These are phyloP conservation scores for Neurospora hispaniola DNA, from an alignment of 495 filamentous ascomycete genomes.

Conservation along the genomic window DNA sequence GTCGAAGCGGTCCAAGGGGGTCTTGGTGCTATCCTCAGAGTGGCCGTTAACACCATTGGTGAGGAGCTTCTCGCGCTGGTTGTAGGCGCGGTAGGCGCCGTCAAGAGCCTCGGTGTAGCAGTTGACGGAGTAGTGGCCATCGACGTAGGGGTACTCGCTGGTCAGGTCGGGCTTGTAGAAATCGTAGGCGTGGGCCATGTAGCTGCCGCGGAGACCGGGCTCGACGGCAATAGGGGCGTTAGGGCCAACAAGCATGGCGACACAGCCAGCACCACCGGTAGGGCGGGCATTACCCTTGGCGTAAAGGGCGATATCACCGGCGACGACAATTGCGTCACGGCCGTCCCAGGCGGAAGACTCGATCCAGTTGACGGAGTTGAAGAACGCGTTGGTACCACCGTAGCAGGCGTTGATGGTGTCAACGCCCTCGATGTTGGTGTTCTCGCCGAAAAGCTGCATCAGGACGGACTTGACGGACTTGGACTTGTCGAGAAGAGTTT, in stretches of 20 bases:
- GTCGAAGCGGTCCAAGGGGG: constrained; percentile 84
- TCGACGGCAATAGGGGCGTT: constrained; percentile 87
- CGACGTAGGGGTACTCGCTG: constrained; percentile 94
- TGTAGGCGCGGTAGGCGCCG: constrained; percentile 91
- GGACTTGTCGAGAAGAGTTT: constrained; percentile 98
- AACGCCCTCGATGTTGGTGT: constrained; percentile 90
- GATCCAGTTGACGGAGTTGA: constrained; percentile 96
- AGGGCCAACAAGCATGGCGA: constrained; percentile 90
- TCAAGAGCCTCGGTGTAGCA: constrained; percentile 97
- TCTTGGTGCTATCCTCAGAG: constrained; percentile 44
- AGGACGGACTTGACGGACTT: constrained; percentile 99
- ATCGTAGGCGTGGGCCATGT: constrained; percentile 93
- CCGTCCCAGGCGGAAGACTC: constrained; percentile 98
- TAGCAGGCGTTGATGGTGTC: constrained; percentile 98
- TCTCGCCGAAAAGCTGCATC: constrained; percentile 89
- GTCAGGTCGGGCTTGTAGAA: constrained; percentile 99
- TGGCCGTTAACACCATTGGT: constrained; percentile 43
- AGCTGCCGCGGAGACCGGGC: constrained; percentile 80
- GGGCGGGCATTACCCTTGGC: constrained; percentile 92
- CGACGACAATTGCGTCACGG: constrained; percentile 83
- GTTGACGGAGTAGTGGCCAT: constrained; percentile 87
- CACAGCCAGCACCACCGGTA: constrained; percentile 88
- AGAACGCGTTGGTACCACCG: constrained; percentile 92
- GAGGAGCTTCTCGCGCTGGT: constrained; percentile 64
- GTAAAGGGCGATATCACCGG: constrained; percentile 96